Percentiles rank a stretch among this genome's conserved stretches.
phyloP scores from a whole-genome alignment of 169 alveolate genomes.

The Blepharisma undulans region DNA sequence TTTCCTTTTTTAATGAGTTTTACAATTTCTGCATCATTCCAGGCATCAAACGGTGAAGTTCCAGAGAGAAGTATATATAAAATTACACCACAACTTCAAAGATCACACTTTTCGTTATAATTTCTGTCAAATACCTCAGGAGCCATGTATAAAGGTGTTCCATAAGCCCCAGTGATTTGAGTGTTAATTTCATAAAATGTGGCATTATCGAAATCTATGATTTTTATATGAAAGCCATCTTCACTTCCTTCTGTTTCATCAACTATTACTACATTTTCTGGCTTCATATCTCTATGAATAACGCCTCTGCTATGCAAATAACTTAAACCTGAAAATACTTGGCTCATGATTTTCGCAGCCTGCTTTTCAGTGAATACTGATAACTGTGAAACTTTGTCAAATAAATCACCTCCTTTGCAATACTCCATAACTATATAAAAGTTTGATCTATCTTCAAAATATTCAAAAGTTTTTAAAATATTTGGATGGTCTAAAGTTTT shows the following conservation, averaged over 20 bases:
- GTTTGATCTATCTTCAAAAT: constrained; percentile 69
- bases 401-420: constrained; percentile 75
- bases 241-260: constrained; percentile 37
- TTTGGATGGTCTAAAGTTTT: constrained; percentile 76
- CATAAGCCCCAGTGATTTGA: constrained; percentile 52
- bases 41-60: constrained; percentile 52
- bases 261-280: constrained; percentile 49
- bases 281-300: constrained; percentile 74
- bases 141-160: constrained; percentile 64
- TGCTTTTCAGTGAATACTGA: constrained; percentile 62
- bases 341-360: constrained; percentile 72
- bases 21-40: constrained; percentile 14
- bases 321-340: constrained; percentile 69
- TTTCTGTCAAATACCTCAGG: constrained; percentile 64
- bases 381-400: constrained; percentile 51
- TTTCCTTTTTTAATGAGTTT: constrained; percentile 41
- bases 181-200: constrained; percentile 43
- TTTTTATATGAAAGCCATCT: constrained; percentile 66
- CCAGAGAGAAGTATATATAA: constrained; percentile 65
- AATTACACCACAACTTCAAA: constrained; percentile 71
- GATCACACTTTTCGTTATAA: constrained; percentile 69
- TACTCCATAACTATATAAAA: constrained; percentile 69
- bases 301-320: constrained; percentile 73
- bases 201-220: constrained; percentile 86
- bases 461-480: constrained; percentile 66